Evolutionary conservation across 2,329 filamentous ascomycete genomes (phyloP).

Genomic region (Botryotinia globosa): DNA sequence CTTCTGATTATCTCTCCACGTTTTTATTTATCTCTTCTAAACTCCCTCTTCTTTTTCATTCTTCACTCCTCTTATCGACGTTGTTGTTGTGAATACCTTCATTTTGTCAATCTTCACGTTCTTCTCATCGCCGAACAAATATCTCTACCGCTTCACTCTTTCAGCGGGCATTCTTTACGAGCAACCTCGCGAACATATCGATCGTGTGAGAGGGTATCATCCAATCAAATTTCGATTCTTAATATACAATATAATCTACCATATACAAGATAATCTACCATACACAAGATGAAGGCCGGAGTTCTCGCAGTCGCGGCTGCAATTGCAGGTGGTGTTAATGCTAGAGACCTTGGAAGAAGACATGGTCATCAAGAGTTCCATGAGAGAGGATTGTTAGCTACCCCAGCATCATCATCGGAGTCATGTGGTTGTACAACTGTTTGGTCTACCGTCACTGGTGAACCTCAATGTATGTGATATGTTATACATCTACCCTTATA

Average conservation of each 20-base stretch:
- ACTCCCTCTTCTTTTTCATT: constrained; percentile 33
- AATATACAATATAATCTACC: constrained; percentile 28
- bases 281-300: constrained; percentile 69
- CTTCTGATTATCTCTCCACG: constrained; percentile 8
- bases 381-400: constrained; percentile 42
- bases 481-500: constrained; percentile 6
- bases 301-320: constrained; percentile 63
- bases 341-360: constrained; percentile 48
- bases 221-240: constrained; percentile 12
- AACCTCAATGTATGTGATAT: constrained; percentile 57
- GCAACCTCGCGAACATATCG: constrained; percentile 24
- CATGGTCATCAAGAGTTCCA: constrained; percentile 60
- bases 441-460: constrained; percentile 68
- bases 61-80: constrained; percentile 20
- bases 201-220: not conserved
- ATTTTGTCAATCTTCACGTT: constrained; percentile 49
- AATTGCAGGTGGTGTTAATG: constrained; percentile 55
- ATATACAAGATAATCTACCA: constrained; percentile 50
- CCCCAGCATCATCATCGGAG: constrained; percentile 38
- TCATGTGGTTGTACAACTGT: constrained; percentile 71
- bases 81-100: constrained; percentile 22
- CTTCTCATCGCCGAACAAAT: constrained; percentile 49
- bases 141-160: constrained; percentile 75
- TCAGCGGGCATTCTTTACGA: constrained; percentile 69
- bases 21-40: constrained; percentile 14